Conservation (phyloP, 1,284 basidiomycete genomes). For the Puccinia novopanici region DNA sequence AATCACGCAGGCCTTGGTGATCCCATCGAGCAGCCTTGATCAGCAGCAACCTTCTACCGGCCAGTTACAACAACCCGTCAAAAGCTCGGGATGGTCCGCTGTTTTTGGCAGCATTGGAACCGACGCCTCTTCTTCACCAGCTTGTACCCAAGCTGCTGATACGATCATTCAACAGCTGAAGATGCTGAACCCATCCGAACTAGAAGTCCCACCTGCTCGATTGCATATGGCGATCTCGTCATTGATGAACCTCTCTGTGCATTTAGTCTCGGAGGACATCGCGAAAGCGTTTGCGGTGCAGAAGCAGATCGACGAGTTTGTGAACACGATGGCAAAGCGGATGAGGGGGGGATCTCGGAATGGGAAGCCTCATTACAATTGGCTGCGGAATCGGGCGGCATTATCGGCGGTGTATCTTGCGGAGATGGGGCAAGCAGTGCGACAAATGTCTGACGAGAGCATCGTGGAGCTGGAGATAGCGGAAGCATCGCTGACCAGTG, state of each 20-base stretch:
- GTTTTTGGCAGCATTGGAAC: not conserved
- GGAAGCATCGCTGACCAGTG: slow-evolving; percentile 12
- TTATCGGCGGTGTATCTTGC: slow-evolving; percentile 39
- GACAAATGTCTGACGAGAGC: not conserved
- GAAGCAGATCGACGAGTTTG: slow-evolving; percentile 6
- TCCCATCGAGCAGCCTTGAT: not conserved
- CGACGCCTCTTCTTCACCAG: not conserved
- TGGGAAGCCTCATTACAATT: slow-evolving; percentile 24
- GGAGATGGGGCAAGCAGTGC: slow-evolving; percentile 27
- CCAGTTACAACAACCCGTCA: not conserved
- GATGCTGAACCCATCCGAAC: not conserved
- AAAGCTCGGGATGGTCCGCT: not conserved
- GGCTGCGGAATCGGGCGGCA: slow-evolving; percentile 38
- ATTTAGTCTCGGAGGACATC: slow-evolving; percentile 34
- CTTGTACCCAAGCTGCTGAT: not conserved
- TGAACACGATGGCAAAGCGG: not conserved
- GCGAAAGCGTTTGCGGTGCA: slow-evolving; percentile 30
- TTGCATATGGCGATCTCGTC: slow-evolving; percentile 21
- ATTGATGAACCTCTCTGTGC: slow-evolving; percentile 25
- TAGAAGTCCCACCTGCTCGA: slow-evolving; percentile 3
- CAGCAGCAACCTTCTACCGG: not conserved
- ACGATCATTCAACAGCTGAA: not conserved
- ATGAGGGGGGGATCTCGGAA: not conserved
- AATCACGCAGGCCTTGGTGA: slow-evolving; percentile 30
- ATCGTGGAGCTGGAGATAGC: slow-evolving; percentile 14